Base-by-base conservation (phyloP, 1,284 basidiomycete species). In the Pyrrhoderma lamaoense region DNA sequence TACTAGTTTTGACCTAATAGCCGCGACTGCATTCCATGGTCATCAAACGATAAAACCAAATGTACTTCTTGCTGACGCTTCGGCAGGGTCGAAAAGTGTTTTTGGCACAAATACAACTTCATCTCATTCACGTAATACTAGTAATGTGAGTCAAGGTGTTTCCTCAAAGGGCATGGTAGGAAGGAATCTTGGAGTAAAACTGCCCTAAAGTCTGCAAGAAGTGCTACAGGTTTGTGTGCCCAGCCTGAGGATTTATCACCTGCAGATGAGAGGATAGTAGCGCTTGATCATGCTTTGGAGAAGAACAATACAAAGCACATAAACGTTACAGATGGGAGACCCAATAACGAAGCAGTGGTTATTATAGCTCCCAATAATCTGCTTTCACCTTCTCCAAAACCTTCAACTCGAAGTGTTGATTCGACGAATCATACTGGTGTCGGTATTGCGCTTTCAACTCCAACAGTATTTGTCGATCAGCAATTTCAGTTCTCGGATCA, bases 371-470 rank as follows among this genome's bases (percentile, higher is more conserved):
- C 49, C 22, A 18, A 16, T 21, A 36, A 37, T 35, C 39, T 42
- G 16, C 7, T 31, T 31, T 31, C 27, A 11, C 27, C 27, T 31
- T 52, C 54, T 21, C 53, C 46, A n/a, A 50, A 47, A 44, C 16
- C 61, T 65, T 16, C 68, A 70, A 57, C 66, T 64, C 1, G 68
- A 67, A 44, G 58, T 56, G 57, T 54, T 62, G n/a, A 60, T 56
- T 50, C 47, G 51, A 55, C 38, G 27, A 43, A 44, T 5, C 38
- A 45, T 23, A 49, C 52, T 14, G 52, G 52, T 7, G 51, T 60
- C 18, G 85, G 85, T 2, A 77, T 88, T 50, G 86, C 85, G 3
- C 62, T 89, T 18, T 78, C 79, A 3, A 81, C 83, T 0, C 76
- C 83, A 2, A 73, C 75, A 5, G 69, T 60, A 25, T 59, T 55